These are phyloP conservation scores for Tolypocladium tropicale DNA, from an alignment of 2,329 filamentous ascomycete genomes.

Conservation along the genomic window DNA sequence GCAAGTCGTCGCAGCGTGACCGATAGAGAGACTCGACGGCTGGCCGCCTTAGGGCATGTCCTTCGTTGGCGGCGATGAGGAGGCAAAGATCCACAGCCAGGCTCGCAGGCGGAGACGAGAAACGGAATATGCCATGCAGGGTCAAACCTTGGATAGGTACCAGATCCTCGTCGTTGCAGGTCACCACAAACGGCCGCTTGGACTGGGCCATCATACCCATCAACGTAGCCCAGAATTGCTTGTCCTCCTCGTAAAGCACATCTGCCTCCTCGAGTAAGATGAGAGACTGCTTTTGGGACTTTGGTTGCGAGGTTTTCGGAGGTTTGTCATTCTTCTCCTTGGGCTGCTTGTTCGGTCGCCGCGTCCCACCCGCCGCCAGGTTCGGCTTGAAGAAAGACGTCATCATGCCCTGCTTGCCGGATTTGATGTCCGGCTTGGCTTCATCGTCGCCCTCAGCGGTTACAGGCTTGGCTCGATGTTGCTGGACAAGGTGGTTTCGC, in stretches of 20 bases:
- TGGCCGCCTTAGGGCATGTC: conserved; percentile 62
- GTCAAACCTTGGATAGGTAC: conserved; percentile 64
- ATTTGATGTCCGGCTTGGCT: conserved; percentile 44
- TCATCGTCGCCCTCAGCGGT: conserved; percentile 18
- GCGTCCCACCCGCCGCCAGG: conserved; percentile 14
- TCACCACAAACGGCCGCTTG: conserved; percentile 87
- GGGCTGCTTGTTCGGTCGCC: conserved; percentile 13
- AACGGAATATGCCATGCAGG: conserved; percentile 78
- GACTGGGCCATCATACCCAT: conserved; percentile 70
- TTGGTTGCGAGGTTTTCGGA: conserved; percentile 22
- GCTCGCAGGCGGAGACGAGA: conserved; percentile 54
- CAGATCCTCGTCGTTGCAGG: conserved; percentile 85
- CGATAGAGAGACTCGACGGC: conserved; percentile 62
- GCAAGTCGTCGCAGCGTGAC: conserved; percentile 60
- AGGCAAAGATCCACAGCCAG: conserved; percentile 72
- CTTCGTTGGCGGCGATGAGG: conserved; percentile 77
- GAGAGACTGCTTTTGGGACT: conserved; percentile 78
- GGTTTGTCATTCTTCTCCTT: conserved; percentile 17
- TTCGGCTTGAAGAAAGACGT: conserved; percentile 67
- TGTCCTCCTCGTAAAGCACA: conserved; percentile 88
- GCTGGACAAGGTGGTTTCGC: conserved; percentile 76
- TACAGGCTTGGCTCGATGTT: conserved; percentile 26
- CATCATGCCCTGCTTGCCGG: conserved; percentile 69
- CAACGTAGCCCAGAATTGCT: conserved; percentile 84
- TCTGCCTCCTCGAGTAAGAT: conserved; percentile 94